Evolutionary conservation across 163 green algal species (phyloP).

Genomic region (Scenedesmus sp.): DNA sequence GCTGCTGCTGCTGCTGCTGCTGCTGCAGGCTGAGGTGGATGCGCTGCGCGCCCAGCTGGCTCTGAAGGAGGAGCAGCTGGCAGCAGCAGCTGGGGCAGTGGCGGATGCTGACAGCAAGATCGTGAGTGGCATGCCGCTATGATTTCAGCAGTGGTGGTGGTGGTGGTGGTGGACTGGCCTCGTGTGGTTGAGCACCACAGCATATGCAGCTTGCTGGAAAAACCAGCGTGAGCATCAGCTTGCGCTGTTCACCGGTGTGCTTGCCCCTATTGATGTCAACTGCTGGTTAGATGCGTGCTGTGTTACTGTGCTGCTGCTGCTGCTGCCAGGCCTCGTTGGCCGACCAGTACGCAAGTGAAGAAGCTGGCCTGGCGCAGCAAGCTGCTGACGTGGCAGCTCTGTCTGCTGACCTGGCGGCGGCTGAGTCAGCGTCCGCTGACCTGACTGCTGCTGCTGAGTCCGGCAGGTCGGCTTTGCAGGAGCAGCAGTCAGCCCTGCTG

Average conservation of each 20-base stretch:
- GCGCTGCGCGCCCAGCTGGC: slow-evolving; percentile 55
- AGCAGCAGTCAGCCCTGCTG: slow-evolving; percentile 29
- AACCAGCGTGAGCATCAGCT: too few relatives aligned
- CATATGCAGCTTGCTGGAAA: too few relatives aligned
- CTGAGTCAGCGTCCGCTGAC: slow-evolving; percentile 10
- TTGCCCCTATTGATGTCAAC: too few relatives aligned
- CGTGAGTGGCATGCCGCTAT: background rate
- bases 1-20: background rate
- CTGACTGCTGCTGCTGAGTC: slow-evolving; percentile 32
- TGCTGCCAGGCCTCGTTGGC: slow-evolving; percentile 17
- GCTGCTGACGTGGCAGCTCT: slow-evolving; percentile 53
- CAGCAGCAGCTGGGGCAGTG: slow-evolving; percentile 49
- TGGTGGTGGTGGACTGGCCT: too few relatives aligned
- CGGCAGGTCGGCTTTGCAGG: slow-evolving; percentile 13
- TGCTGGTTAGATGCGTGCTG: too few relatives aligned
- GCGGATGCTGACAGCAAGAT: slow-evolving; percentile 57
- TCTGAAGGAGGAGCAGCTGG: slow-evolving; percentile 57
- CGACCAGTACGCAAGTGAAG: slow-evolving; percentile 54
- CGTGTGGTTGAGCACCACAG: too few relatives aligned
- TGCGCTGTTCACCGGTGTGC: too few relatives aligned
- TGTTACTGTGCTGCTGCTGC: background rate
- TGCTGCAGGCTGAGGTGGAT: slow-evolving; percentile 55
- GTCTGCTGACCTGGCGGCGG: slow-evolving; percentile 1
- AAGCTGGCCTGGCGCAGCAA: slow-evolving; percentile 49
- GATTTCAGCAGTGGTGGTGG: background rate